Evolutionary conservation across 805 yeast genomes (phyloP), one percentile per base, ranked within the genome.

Genomic region (Zygoascus flipseniorum): DNA sequence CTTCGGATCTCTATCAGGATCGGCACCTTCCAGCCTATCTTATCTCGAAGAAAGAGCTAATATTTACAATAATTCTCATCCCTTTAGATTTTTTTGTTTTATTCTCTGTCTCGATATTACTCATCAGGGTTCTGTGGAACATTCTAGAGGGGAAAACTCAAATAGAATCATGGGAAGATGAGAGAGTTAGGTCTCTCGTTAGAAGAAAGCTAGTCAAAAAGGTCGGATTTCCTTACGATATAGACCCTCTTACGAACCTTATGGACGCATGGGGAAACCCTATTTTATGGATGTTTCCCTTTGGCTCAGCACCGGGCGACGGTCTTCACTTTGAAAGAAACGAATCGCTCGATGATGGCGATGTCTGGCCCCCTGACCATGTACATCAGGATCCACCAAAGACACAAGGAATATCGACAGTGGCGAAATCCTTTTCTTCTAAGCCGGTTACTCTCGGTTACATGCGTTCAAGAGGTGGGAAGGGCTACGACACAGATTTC

Each of bases 321-420:
- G 97, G 97, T 0, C 62, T 77, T 50, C 62, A 62, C 1, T 89
- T 81, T 57, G 68, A 67, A 6, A 81, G 77, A 55, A 80, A 80
- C 57, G 87, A 83, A 45, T 64, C 76, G 16, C 35, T 49, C 19
- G 64, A 65, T 28, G 70, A 70, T 57, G 77, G 80, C 1, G 70
- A 85, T 42, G 93, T 96, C 1, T 92, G 97, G 96, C 99, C 99
- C 1, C 95, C 96, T 1, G 95, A 89, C 69, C 89, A 88, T 5
- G 82, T 82, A 0, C 73, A 76, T 59, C 75, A 71, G 50, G 75
- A 68, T 41, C 47, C 50, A 8, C 60, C 54, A 31, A 50, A 50
- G 9, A 54, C 50, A n/a, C 39, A 35, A 35, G 39, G 39, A 8
- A 35, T 35, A 13, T 35, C 39, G 3, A 35, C 39, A 11, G 65